Base-by-base conservation (phyloP, 2,329 filamentous ascomycete genomes). In the Trichoderma semiorbis region DNA sequence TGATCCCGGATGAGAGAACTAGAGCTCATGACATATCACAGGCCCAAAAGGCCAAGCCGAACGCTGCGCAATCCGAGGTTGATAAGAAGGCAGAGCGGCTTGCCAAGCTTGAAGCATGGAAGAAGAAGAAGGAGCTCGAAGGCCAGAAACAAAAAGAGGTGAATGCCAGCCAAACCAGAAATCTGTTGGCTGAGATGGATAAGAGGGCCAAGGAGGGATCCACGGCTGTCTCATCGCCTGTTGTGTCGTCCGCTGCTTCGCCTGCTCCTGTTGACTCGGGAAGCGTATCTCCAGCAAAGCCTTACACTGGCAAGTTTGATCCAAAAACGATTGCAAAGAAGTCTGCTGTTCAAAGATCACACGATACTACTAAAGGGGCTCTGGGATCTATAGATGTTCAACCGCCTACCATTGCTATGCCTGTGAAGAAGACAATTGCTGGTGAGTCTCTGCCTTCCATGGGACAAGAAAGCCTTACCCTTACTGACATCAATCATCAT, bases 91-190 rank as follows among this genome's bases (percentile, higher is more conserved):
- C 91, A 64, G 93, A 95, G 80, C 87, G 93, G 74, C 85, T 94
- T 57, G 93, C 93, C 32, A 95, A 93, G 79, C 83, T 97, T 32
- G 93, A 95, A 80, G 93, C 93, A 71, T 97, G 94, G 95, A 97
- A 97, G 83, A 92, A 94, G 81, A 95, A 95, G 82, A 91, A 94
- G 79, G 92, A 93, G 74, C 90, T 90, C 78, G 91, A 91, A 76
- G 91, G 91, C 76, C 88, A 88, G 74, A 93, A 93, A 79, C 89
- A 92, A 78, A 90, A 89, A 77, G 89, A 92, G 76, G 86, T 90
- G 58, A 89, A 89, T 68, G 85, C 88, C 53, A 89, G 88, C 72
- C 90, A 89, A 74, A 88, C 91, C 50, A 86, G 89, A 75, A 92
- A 88, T 76, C 87, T 94, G 70, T 84, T 92, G 71, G 90, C 91